Conservation (phyloP, 176 grass and related monocot species). For the Oropetium thomaeum region DNA sequence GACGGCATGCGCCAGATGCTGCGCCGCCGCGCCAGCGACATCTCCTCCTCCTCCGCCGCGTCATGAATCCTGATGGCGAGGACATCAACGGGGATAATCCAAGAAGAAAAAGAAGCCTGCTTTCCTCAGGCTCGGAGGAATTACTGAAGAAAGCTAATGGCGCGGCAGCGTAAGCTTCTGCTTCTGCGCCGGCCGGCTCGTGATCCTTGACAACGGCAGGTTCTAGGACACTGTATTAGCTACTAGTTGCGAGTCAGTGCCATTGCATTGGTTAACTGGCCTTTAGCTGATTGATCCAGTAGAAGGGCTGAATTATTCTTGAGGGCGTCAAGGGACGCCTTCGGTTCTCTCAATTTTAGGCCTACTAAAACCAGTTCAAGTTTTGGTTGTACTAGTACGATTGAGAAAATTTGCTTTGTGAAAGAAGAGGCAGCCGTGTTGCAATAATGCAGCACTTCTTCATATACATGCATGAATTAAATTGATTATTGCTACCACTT, state of each 20-base stretch:
- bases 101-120: not conserved
- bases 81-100: not conserved
- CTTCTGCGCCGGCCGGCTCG: not conserved
- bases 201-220: conserved; percentile 9
- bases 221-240: conserved; percentile 14
- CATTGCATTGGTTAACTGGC: conserved; percentile 4
- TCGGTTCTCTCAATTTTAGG: conserved; percentile 30
- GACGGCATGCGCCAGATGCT: conserved; percentile 84
- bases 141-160: not conserved
- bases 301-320: not conserved
- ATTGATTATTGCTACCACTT: not conserved
- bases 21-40: conserved; percentile 44
- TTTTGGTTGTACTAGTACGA: conserved; percentile 4
- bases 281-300: not conserved
- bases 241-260: not conserved
- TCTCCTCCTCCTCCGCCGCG: conserved; percentile 14
- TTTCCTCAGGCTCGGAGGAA: not conserved
- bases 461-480: not conserved
- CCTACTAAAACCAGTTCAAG: conserved; percentile 33
- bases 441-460: conserved; percentile 23
- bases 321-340: conserved; percentile 15
- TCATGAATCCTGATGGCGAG: conserved; percentile 8
- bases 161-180: not conserved
- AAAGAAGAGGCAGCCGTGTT: not conserved
- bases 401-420: not conserved